Evolutionary conservation across 163 green algal species (phyloP), one percentile per base, ranked within the genome.

Genomic region (Volvox carteri): DNA sequence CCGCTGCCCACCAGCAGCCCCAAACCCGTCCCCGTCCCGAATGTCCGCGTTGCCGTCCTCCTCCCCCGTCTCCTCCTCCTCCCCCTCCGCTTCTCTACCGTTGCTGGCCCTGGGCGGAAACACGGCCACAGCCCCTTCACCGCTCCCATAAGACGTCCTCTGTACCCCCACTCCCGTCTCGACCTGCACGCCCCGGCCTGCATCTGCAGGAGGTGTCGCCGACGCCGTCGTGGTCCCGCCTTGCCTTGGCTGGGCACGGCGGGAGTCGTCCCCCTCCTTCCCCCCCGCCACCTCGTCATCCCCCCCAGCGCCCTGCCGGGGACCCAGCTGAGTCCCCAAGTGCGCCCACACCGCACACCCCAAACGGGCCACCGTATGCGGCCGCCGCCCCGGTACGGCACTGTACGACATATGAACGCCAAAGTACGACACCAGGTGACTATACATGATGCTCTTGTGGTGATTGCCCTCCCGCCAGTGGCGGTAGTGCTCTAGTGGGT

Each of bases 371-470:
- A 86, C 70, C 8, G 78, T 86, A 62, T 86, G 78, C 60, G 78
- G 78, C 35, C 60, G 11, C 37, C 37, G n/a, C n/a, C 16, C 5
- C n/a, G 48, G 3, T 6, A 19, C 41, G 41, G 14, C 25, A 1
- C 41, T 86, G 78, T 78, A 86, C 42, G 78, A 68, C 39, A 86
- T 28, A n/a, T 86, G 78, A 30, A 86, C 78, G 6, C 78, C 60
- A 50, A 86, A 62, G 41, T 77, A 86, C 78, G 58, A 62, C 60
- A 86, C 39, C n/a, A 67, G 60, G 78, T 86, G 78, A n/a, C 58
- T 77, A 58, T 86, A 86, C 60, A 86, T 21, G 16, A 86, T 30
- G 60, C 60, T 78, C 44, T 86, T 86, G n/a, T 86, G 78, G 60
- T 86, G 78, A 39, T 41, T 77, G 3, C 78, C 78, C 41, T 65